These are phyloP conservation scores for Trichoderma koningii DNA, from an alignment of 2,329 filamentous ascomycete genomes.

Conservation along the genomic window DNA sequence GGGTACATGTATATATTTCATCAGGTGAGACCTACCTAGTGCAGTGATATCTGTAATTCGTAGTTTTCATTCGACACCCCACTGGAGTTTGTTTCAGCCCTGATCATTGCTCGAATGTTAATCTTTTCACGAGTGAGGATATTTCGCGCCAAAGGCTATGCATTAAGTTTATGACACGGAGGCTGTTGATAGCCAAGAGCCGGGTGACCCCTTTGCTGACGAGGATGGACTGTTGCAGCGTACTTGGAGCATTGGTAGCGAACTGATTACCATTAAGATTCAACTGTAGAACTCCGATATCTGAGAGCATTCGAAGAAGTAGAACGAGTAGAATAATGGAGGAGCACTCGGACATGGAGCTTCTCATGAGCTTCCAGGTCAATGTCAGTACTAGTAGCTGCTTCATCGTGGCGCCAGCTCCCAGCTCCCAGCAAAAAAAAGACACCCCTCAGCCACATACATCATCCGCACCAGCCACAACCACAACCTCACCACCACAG, in stretches of 20 bases:
- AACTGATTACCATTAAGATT: too few species aligned
- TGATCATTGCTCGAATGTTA: too few species aligned
- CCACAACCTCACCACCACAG: not conserved
- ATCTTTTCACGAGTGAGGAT: conserved; percentile 7
- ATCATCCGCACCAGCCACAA: not conserved
- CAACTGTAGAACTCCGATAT: too few species aligned
- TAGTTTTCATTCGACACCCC: too few species aligned
- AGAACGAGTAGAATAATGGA: too few species aligned
- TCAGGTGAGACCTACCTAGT: too few species aligned
- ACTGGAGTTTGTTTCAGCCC: too few species aligned
- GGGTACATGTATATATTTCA: too few species aligned
- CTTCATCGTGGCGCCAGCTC: not conserved
- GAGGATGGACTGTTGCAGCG: not conserved
- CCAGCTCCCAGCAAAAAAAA: not conserved
- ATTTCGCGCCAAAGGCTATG: not conserved
- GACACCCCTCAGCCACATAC: not conserved
- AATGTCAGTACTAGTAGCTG: not conserved
- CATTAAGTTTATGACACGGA: conserved; percentile 6
- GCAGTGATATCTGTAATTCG: too few species aligned
- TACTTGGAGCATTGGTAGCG: too few species aligned
- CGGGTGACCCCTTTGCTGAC: not conserved
- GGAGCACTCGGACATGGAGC: too few species aligned
- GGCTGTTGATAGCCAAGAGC: conserved; percentile 1
- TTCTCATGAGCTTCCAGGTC: not conserved
- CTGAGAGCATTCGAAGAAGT: not conserved